A percentile compares a stretch with the other conserved stretches of the same genome.
phyloP scores from a whole-genome alignment of 805 yeast species.

The Dipodascus albidus region DNA sequence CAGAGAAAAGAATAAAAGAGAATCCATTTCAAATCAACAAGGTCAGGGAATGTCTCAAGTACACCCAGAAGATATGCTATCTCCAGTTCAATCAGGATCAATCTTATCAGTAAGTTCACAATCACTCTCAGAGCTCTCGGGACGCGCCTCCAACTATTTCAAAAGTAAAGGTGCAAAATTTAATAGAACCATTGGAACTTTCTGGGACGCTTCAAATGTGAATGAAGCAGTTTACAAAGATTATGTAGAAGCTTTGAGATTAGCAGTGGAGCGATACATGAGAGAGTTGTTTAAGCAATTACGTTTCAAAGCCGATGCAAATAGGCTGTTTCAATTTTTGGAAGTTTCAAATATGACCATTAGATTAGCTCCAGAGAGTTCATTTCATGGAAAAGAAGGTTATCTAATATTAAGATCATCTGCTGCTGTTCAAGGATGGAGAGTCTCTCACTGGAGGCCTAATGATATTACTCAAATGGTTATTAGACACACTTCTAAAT shows the following conservation, averaged over 20 bases:
- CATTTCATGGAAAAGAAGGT: constrained; percentile 85
- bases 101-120: background rate
- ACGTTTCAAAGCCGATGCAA: constrained; percentile 69
- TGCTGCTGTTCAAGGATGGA: constrained; percentile 89
- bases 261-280: constrained; percentile 52
- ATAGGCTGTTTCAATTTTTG: constrained; percentile 71
- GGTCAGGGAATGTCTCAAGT: background rate
- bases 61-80: background rate
- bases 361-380: constrained; percentile 68
- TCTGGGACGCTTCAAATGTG: background rate
- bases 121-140: background rate
- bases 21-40: background rate
- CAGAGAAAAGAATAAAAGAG: background rate
- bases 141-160: background rate
- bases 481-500: constrained; percentile 78
- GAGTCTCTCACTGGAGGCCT: constrained; percentile 78
- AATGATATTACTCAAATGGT: constrained; percentile 80
- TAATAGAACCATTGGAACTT: background rate
- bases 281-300: constrained; percentile 46
- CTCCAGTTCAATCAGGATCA: background rate
- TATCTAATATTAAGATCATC: constrained; percentile 66
- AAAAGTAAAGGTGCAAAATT: background rate
- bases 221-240: background rate
- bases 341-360: constrained; percentile 86
- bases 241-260: constrained; percentile 9